Evolutionary conservation across 176 grass and related monocot species (phyloP), one percentile per base, ranked within the genome.

Genomic region (Hsuehochloa calcarea): DNA sequence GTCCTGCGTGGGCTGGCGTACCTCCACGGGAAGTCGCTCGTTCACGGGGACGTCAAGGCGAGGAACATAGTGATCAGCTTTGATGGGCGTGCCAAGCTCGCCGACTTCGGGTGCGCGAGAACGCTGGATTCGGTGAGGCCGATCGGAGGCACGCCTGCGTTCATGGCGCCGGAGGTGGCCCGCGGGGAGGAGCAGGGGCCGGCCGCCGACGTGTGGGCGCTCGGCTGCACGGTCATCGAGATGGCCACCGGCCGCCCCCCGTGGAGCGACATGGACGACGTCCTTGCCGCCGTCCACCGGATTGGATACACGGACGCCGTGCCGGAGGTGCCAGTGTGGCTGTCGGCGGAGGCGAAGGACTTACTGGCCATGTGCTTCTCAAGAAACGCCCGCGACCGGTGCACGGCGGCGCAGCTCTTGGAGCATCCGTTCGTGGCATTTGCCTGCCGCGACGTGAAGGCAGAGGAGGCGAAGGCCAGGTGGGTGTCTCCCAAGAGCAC

Each of bases 31-130:
- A 5, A 31, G 29, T 74, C 79, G 38, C 27, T 97, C 44, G 91
- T 87, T 62, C 95, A 97, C 82, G 94, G 93, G 12, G 95, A 97
- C 72, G 75, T 97, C 52, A 97, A 97, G 87, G 35, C 87, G 0
- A 65, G 77, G 10, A 97, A 97, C 86, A 55, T 95, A 0, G 82
- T 98, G 75, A 64, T 98, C 51, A 85, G 95, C 19, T 85, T 44
- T 44, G 81, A 92, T 41, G 90, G 91, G 0, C 83, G 88, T 5
- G 93, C 88, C 45, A 99, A 74, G 80, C 78, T 99, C 23, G 96
- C 91, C 0, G 96, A 99, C 52, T 89, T 99, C 50, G 93, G 96
- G 8, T 99, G 96, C 73, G 91, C 93, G 5, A 79, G 85, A 27
- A 1, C 37, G 20, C 0, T 10, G 17, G 46, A 25, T 3, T 71